Percentiles rank a stretch among this genome's conserved stretches.
Conservation (phyloP, 441 rosid species). For the Euphorbia celastroides region DNA sequence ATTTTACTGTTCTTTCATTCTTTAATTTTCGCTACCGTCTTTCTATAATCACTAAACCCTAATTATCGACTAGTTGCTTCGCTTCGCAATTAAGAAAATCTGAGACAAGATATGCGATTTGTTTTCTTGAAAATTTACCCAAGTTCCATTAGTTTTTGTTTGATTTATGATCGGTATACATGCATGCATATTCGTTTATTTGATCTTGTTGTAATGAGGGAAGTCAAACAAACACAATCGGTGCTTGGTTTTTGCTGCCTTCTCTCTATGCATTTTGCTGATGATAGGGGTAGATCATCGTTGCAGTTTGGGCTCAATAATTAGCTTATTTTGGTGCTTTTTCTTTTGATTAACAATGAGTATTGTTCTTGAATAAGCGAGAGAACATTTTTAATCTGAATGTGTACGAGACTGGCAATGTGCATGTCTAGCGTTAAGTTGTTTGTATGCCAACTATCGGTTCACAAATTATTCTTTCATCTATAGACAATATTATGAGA, state of each 20-base stretch:
- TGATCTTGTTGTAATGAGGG: background rate
- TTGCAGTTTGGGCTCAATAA: background rate
- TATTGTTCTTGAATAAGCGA: background rate
- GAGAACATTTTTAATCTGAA: background rate
- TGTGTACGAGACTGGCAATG: background rate
- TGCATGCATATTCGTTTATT: background rate
- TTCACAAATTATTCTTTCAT: background rate
- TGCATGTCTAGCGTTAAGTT: no score
- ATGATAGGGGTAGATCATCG: background rate
- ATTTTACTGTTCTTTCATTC: background rate
- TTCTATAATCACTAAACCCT: background rate
- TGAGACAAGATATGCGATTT: background rate
- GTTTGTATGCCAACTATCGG: background rate
- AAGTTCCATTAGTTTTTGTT: background rate
- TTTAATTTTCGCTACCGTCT: background rate
- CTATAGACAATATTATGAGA: conserved; percentile 49
- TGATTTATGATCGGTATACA: background rate
- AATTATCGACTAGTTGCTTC: background rate
- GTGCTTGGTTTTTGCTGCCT: background rate
- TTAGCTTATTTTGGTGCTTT: background rate
- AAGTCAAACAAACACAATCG: background rate
- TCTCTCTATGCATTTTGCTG: background rate
- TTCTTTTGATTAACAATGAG: background rate
- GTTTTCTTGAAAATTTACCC: background rate
- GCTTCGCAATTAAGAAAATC: background rate